A percentile compares a stretch with the other conserved stretches of the same genome.
Evolutionary conservation across 2,329 filamentous ascomycete genomes (phyloP).

Genomic region (Monosporascus ibericus): DNA sequence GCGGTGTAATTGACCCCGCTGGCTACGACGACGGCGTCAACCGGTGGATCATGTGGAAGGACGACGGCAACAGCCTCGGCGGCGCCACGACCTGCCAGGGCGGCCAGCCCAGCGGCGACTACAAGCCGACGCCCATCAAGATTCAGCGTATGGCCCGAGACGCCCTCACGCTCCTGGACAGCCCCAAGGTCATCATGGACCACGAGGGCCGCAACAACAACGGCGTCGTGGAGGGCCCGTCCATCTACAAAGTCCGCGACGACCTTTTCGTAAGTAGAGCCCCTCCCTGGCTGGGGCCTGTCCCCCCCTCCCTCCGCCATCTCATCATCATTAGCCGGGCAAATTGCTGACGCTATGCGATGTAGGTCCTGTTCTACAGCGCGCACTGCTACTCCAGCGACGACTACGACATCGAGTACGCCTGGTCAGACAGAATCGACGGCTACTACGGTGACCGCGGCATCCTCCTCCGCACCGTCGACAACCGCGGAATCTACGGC

Average conservation of each 20-base stretch:
- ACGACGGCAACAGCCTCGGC: conserved; percentile 25
- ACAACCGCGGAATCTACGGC: conserved; percentile 21
- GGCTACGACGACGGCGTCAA: conserved; percentile 24
- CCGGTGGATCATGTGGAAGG: conserved; percentile 27
- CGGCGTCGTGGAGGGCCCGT: conserved; percentile 24
- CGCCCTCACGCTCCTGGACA: conserved; percentile 17
- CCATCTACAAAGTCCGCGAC: conserved; percentile 20
- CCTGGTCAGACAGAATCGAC: conserved; percentile 24
- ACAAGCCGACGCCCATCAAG: conserved; percentile 23
- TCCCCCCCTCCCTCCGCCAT: not conserved
- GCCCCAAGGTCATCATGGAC: conserved; percentile 21
- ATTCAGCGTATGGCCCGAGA: conserved; percentile 24
- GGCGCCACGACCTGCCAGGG: conserved; percentile 24
- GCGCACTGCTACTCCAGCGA: conserved; percentile 26
- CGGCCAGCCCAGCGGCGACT: conserved; percentile 16
- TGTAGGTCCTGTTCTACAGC: conserved; percentile 22
- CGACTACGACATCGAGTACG: conserved; percentile 27
- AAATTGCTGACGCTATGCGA: not conserved
- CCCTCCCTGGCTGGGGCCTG: too few species aligned
- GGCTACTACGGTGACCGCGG: conserved; percentile 22
- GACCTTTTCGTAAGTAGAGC: conserved; percentile 15
- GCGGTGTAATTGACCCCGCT: conserved; percentile 24
- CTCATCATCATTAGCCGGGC: not conserved
- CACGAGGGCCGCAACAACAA: conserved; percentile 22
- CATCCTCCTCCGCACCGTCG: conserved; percentile 21